Percentiles rank a stretch among this genome's conserved stretches.
Conservation (phyloP, 2,329 filamentous ascomycete genomes). For the Hymenoscyphus albidus region DNA sequence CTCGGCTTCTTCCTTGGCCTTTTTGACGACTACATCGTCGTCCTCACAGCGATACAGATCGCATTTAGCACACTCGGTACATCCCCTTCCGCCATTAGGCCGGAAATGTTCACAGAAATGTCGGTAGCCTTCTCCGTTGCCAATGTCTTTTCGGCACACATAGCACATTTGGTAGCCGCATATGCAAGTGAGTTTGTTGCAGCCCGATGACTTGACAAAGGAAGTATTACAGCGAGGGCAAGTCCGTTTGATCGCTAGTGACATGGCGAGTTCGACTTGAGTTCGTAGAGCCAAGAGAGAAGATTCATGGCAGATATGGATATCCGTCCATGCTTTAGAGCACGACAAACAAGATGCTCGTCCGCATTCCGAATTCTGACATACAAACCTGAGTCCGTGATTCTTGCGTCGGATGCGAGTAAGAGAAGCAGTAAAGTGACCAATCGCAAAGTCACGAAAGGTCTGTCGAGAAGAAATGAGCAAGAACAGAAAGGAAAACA, state of each 20-base stretch:
- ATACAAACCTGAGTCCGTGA: conserved; percentile 73
- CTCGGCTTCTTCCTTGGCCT: conserved; percentile 69
- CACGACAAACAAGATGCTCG: conserved; percentile 78
- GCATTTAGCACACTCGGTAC: conserved; percentile 75
- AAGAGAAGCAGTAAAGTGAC: conserved; percentile 56
- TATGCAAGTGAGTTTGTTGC: conserved; percentile 93
- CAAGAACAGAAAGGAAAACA: conserved; percentile 45
- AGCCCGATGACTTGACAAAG: conserved; percentile 90
- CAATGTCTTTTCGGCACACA: conserved; percentile 76
- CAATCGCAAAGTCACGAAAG: conserved; percentile 40
- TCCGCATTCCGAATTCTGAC: conserved; percentile 64
- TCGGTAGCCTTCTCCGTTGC: conserved; percentile 69
- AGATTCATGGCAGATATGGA: conserved; percentile 86
- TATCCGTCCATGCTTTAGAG: conserved; percentile 77
- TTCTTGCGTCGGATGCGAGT: conserved; percentile 65
- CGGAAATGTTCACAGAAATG: conserved; percentile 98
- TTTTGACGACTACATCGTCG: conserved; percentile 64
- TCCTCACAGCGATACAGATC: conserved; percentile 70
- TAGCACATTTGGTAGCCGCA: conserved; percentile 99
- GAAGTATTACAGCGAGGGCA: conserved; percentile 87
- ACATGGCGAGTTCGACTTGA: conserved; percentile 89
- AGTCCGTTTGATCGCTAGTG: conserved; percentile 88
- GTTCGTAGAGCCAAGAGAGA: conserved; percentile 77
- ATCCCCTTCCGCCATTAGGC: conserved; percentile 69
- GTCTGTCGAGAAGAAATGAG: conserved; percentile 43